phyloP scores from a whole-genome alignment of 345 rosid genomes.

The Salix viminalis region DNA sequence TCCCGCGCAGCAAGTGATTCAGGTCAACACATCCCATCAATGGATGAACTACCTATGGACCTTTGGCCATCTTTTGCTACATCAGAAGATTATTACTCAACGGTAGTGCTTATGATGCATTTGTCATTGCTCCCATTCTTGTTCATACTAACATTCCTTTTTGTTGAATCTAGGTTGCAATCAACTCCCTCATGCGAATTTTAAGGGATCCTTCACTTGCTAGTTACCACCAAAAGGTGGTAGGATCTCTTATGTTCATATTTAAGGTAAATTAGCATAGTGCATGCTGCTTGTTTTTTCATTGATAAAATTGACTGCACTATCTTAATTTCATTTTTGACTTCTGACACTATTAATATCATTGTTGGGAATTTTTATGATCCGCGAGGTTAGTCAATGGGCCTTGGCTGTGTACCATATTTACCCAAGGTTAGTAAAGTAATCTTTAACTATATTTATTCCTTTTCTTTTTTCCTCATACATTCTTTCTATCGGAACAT shows the following conservation, averaged over 20 bases:
- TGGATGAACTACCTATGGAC: constrained; percentile 89
- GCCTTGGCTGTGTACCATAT: constrained; percentile 94
- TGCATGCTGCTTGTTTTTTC: neutral
- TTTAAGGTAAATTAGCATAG: constrained; percentile 60
- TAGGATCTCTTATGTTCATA: constrained; percentile 92
- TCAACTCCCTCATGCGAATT: constrained; percentile 95
- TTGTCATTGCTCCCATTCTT: constrained; percentile 15
- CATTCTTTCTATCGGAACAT: neutral
- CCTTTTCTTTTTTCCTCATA: neutral
- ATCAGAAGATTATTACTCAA: constrained; percentile 91
- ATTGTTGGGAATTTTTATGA: constrained; percentile 13
- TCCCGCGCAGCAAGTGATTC: constrained; percentile 85
- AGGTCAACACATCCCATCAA: constrained; percentile 78
- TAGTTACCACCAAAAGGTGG: constrained; percentile 96
- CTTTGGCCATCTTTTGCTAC: constrained; percentile 91
- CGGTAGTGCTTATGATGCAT: constrained; percentile 44
- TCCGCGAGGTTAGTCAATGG: constrained; percentile 89
- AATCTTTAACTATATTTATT: constrained; percentile 12
- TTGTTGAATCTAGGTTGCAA: constrained; percentile 66
- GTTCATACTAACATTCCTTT: constrained; percentile 18
- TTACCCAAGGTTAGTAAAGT: constrained; percentile 75
- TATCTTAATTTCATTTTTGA: neutral
- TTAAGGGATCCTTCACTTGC: constrained; percentile 94
- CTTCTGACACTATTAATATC: constrained; percentile 4
- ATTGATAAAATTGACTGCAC: neutral